A percentile compares a stretch with the other conserved stretches of the same genome.
Evolutionary conservation across 768 basidiomycete species (phyloP).

Genomic region (Phaffia tasmanica): DNA sequence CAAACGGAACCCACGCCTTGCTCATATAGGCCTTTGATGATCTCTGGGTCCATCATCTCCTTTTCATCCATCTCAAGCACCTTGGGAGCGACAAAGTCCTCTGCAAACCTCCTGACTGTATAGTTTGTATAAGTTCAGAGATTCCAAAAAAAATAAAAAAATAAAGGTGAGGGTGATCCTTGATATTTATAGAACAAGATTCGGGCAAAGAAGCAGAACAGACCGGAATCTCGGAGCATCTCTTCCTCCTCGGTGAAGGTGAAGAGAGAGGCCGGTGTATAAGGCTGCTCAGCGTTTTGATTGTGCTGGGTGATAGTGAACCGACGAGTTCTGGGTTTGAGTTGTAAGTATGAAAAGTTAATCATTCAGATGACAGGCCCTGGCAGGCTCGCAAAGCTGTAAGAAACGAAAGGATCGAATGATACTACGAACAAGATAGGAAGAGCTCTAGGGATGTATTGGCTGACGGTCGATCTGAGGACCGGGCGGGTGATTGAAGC

Average conservation of each 20-base stretch:
- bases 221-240: conserved; percentile 84
- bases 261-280: conserved; percentile 41
- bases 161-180: not conserved
- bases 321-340: no score
- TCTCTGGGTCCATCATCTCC: conserved; percentile 76
- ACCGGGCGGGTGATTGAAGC: no score
- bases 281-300: not conserved
- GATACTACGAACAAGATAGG: no score
- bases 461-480: no score
- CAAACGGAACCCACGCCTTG: conserved; percentile 62
- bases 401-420: no score
- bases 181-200: no score
- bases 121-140: not conserved
- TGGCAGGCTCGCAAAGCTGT: no score
- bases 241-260: conserved; percentile 87
- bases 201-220: conserved; percentile 25
- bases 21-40: conserved; percentile 83
- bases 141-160: conserved; percentile 15
- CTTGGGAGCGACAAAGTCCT: conserved; percentile 77
- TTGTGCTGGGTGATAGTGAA: no score
- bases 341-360: no score
- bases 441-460: no score
- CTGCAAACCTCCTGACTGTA: conserved; percentile 73
- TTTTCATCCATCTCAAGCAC: conserved; percentile 98
- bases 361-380: no score